These are phyloP conservation scores for Bidens hawaiensis DNA, from an alignment of 140 eudicot species.

Conservation along the genomic window DNA sequence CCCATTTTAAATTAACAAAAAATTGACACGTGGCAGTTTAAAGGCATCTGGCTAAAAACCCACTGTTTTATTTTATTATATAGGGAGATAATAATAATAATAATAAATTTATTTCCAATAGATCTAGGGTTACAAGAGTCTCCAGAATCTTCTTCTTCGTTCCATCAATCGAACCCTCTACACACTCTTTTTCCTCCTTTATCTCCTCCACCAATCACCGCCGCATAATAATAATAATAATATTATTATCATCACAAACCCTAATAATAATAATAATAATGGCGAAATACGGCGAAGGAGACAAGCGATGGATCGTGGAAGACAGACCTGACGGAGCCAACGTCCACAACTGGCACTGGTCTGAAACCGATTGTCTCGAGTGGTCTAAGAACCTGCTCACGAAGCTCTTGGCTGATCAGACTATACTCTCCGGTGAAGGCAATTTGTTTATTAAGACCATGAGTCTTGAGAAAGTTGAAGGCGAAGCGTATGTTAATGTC, in stretches of 20 bases:
- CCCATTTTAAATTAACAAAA: too few relatives aligned
- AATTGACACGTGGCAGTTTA: too few relatives aligned
- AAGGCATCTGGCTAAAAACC: too few relatives aligned
- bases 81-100: too few relatives aligned
- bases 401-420: constrained; percentile 41
- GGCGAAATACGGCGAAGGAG: constrained; percentile 97
- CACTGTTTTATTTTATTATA: too few relatives aligned
- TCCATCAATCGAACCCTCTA: constrained; percentile 25
- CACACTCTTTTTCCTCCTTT: neutral
- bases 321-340: constrained; percentile 96
- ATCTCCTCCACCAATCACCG: constrained; percentile 22
- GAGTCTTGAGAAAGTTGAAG: constrained; percentile 65
- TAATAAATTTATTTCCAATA: too few relatives aligned
- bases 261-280: too few relatives aligned
- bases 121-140: constrained; percentile 22
- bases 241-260: neutral
- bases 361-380: constrained; percentile 83
- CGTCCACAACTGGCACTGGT: constrained; percentile 99
- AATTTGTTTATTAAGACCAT: constrained; percentile 44
- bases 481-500: constrained; percentile 88
- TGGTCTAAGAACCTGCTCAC: constrained; percentile 59
- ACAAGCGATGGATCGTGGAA: constrained; percentile 93
- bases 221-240: neutral
- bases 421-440: constrained; percentile 64
- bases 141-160: constrained; percentile 31